phyloP scores from a whole-genome alignment of 208 protist species.

The Vickermania ingenoplastis region DNA sequence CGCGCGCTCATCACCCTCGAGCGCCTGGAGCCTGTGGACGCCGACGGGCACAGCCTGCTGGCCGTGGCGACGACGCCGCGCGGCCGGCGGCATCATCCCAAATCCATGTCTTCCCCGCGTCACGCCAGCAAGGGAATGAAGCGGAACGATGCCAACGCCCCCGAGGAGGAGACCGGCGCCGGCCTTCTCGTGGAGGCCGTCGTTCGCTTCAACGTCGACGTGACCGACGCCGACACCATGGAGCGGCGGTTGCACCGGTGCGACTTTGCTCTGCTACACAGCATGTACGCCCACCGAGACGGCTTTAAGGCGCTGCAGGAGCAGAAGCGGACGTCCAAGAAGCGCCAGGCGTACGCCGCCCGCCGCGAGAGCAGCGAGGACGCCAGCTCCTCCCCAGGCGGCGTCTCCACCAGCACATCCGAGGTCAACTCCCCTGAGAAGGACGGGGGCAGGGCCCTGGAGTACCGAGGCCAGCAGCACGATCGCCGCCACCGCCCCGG shows the following conservation, averaged over 20 bases:
- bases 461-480: too few relatives aligned
- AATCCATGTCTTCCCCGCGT: background rate
- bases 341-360: background rate
- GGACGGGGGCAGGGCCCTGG: too few relatives aligned
- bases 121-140: background rate
- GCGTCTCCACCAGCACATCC: background rate
- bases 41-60: constrained; percentile 5
- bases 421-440: background rate
- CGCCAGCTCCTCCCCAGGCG: background rate
- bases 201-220: constrained; percentile 38
- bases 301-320: constrained; percentile 20
- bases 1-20: constrained; percentile 56
- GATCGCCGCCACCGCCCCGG: background rate
- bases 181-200: constrained; percentile 72
- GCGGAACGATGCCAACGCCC: background rate
- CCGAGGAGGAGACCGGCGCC: background rate
- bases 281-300: constrained; percentile 67
- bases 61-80: too few relatives aligned
- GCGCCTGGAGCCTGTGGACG: constrained; percentile 43
- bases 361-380: background rate
- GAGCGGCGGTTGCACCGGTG: constrained; percentile 55
- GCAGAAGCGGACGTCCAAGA: background rate
- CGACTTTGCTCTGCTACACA: constrained; percentile 66
- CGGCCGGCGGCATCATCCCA: too few relatives aligned
- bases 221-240: constrained; percentile 38